Evolutionary conservation across 768 basidiomycete species (phyloP).

Genomic region (Glaciozyma antarctica): DNA sequence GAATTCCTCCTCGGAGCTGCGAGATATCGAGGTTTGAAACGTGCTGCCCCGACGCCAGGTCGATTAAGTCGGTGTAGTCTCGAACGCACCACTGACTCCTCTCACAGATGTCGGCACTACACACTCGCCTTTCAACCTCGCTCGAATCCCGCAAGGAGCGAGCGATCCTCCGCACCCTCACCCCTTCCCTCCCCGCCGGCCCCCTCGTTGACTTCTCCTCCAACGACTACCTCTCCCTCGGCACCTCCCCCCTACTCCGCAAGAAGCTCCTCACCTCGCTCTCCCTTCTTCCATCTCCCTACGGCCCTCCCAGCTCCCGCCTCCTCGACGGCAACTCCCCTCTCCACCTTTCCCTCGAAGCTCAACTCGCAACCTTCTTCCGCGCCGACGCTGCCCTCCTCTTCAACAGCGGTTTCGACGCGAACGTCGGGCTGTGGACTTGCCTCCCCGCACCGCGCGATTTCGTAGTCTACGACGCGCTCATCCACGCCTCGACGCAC

Average conservation of each 20-base stretch:
- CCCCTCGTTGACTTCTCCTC: slow-evolving; percentile 33
- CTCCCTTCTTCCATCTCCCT: slow-evolving; percentile 48
- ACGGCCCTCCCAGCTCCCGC: slow-evolving; percentile 72
- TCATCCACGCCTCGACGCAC: slow-evolving; percentile 83
- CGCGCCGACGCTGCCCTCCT: slow-evolving; percentile 51
- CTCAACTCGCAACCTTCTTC: slow-evolving; percentile 29
- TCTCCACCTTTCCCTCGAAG: slow-evolving; percentile 62
- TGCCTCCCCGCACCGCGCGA: slow-evolving; percentile 69
- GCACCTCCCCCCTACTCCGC: slow-evolving; percentile 4
- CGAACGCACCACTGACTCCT: not conserved
- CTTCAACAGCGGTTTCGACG: slow-evolving; percentile 89
- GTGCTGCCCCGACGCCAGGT: no score
- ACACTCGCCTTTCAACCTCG: slow-evolving; percentile 46
- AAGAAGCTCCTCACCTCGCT: slow-evolving; percentile 49
- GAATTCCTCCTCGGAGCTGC: no score
- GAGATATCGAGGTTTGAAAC: no score
- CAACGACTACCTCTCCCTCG: slow-evolving; percentile 35
- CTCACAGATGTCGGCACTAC: slow-evolving; percentile 28
- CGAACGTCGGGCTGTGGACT: slow-evolving; percentile 78
- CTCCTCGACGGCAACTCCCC: slow-evolving; percentile 63
- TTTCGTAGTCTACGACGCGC: slow-evolving; percentile 68
- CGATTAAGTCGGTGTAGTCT: no score
- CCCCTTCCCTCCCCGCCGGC: slow-evolving; percentile 41
- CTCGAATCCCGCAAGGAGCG: slow-evolving; percentile 57
- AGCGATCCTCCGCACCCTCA: slow-evolving; percentile 58